Conservation (phyloP, 306 rosid genomes). For the Pachyrhizus erosus region DNA sequence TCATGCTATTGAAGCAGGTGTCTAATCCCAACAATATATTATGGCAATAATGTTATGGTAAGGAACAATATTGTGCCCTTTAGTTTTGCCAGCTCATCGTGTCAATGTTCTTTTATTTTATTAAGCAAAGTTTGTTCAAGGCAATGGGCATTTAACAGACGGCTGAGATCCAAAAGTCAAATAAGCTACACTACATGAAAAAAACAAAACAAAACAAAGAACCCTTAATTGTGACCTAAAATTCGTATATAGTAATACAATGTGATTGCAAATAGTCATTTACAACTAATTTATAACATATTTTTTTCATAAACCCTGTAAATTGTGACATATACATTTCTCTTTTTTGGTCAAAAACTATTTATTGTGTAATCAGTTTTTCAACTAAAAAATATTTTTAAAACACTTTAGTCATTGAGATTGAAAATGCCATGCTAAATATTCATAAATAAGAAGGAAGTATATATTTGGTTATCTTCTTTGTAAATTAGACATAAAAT, state of each 20-base stretch:
- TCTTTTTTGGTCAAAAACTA: no score
- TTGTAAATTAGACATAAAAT: neutral
- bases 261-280: neutral
- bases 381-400: no score
- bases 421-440: neutral
- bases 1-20: slow-evolving; percentile 28
- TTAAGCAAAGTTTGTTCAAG: neutral
- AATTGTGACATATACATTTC: neutral
- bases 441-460: neutral
- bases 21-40: slow-evolving; percentile 33
- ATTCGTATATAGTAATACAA: neutral
- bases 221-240: neutral
- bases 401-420: neutral
- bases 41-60: neutral
- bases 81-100: neutral
- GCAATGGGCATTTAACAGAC: neutral
- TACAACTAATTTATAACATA: neutral
- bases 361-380: no score
- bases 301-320: neutral
- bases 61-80: neutral
- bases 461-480: neutral
- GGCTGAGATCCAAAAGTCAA: neutral
- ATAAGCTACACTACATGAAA: neutral
- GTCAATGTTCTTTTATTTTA: neutral
- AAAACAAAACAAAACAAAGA: neutral